Base-by-base conservation (phyloP, 2,329 filamentous ascomycete species). In the Albifimbria verrucaria region DNA sequence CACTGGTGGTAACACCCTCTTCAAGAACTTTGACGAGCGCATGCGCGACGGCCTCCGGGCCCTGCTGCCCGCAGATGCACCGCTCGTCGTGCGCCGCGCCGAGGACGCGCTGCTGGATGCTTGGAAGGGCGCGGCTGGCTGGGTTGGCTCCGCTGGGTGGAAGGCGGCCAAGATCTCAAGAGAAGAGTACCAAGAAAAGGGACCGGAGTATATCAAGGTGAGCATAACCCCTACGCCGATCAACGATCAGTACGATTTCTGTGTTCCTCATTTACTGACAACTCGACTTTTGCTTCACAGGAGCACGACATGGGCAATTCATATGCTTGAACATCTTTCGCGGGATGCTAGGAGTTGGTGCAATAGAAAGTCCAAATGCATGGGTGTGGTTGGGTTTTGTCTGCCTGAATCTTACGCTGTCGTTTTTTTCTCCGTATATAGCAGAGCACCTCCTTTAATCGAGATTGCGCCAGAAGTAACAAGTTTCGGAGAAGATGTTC, bases 181-280 rank as follows among this genome's bases (percentile, higher is more conserved):
- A 62, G 87, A 88, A 59, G 94, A 97, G 72, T 99, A 91, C 72
- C 70, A 83, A 62, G 94, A 99, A 77, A 97, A 96, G 77, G 94
- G 94, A 1, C 79, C 85, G 21, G 93, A 97, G 62, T 97, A 97
- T 75, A 81, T 97, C 68, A 96, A 96, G 84, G 92, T 83, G 63
- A 57, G 78, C 68, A 52, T 50, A 51, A 60, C 47, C 50, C 44
- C 46, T 10, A n/a, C 36, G 45, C 53, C 51, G 43, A 55, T 51
- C 41, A 54, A 42, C 55, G 47, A n/a, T 21, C 26, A 20, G 44
- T 22, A 36, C 20, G 28, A 36, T 48, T 26, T n/a, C 41, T 12
- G 42, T 11, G 23, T 47, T 20, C 6, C 20, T 18, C 43, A 36
- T 43, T 18, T 18, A 9, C n/a, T n/a, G n/a, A n/a, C n/a, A 32